A percentile compares a stretch with the other conserved stretches of the same genome.
Evolutionary conservation across 331 rosid species (phyloP).

Genomic region (Phaseolus coccineus): DNA sequence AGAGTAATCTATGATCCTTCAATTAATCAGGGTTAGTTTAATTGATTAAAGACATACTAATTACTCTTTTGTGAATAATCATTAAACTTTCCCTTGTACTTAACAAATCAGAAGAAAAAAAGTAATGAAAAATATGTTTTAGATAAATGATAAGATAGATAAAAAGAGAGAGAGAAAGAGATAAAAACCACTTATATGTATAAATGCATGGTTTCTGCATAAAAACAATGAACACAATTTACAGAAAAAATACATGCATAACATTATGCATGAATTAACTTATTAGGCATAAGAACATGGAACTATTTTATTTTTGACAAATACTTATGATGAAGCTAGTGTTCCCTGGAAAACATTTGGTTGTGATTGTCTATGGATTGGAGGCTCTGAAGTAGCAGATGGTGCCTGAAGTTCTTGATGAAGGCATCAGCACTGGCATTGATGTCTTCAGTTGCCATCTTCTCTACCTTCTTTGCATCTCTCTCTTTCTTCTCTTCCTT

Average conservation of each 20-base stretch:
- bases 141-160: no score
- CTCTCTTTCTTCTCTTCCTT: slow-evolving; percentile 46
- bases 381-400: slow-evolving; percentile 82
- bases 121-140: no score
- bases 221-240: not conserved
- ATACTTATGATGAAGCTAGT: slow-evolving; percentile 19
- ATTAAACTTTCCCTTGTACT: no score
- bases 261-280: no score
- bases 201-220: not conserved
- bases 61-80: no score
- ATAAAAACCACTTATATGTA: no score
- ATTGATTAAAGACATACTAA: no score
- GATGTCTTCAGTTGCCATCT: slow-evolving; percentile 64
- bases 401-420: slow-evolving; percentile 87
- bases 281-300: not conserved
- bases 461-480: slow-evolving; percentile 54
- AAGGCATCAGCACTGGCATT: slow-evolving; percentile 85
- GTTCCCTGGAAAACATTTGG: slow-evolving; percentile 68
- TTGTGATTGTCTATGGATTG: slow-evolving; percentile 82
- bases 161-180: no score
- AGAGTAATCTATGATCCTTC: no score
- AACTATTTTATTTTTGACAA: not conserved
- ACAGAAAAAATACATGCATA: not conserved
- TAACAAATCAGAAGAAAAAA: no score
- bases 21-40: no score